These are phyloP conservation scores for Pugionium cornutum DNA, from an alignment of 345 rosid genomes.

Conservation along the genomic window DNA sequence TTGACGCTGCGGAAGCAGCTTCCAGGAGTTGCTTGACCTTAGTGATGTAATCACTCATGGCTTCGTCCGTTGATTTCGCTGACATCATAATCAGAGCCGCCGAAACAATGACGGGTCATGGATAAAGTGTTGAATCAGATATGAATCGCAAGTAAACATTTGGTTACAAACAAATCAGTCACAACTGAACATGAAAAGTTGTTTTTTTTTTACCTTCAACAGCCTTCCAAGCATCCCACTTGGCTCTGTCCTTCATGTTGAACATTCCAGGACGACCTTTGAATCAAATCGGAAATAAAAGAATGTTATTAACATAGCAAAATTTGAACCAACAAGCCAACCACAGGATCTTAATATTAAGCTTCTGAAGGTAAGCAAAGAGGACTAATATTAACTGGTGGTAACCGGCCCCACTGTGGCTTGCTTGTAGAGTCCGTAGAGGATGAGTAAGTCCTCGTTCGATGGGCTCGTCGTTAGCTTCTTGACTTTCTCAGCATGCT, in stretches of 20 bases:
- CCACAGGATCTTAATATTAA: background rate
- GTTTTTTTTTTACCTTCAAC: constrained; percentile 61
- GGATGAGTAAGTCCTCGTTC: constrained; percentile 69
- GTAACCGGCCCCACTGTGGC: constrained; percentile 73
- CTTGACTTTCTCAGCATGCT: constrained; percentile 66
- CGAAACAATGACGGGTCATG: background rate
- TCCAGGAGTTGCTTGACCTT: constrained; percentile 77
- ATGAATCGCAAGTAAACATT: background rate
- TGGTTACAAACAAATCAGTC: background rate
- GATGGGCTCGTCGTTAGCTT: constrained; percentile 58
- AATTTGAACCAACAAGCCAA: constrained; percentile 10
- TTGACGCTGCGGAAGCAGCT: constrained; percentile 44
- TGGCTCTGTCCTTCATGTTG: constrained; percentile 73
- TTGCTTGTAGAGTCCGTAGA: constrained; percentile 84
- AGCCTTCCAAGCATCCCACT: constrained; percentile 99
- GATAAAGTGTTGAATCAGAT: background rate
- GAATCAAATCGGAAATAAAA: background rate
- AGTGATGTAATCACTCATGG: constrained; percentile 74
- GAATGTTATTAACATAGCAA: background rate
- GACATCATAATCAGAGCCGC: constrained; percentile 7
- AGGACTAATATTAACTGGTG: constrained; percentile 52
- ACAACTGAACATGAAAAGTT: background rate
- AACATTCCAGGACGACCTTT: constrained; percentile 92
- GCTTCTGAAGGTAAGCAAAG: background rate
- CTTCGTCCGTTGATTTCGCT: constrained; percentile 73